A percentile compares a stretch with the other conserved stretches of the same genome.
Conservation (phyloP, 257 asterid genomes). For the Hygrophila difformis region DNA sequence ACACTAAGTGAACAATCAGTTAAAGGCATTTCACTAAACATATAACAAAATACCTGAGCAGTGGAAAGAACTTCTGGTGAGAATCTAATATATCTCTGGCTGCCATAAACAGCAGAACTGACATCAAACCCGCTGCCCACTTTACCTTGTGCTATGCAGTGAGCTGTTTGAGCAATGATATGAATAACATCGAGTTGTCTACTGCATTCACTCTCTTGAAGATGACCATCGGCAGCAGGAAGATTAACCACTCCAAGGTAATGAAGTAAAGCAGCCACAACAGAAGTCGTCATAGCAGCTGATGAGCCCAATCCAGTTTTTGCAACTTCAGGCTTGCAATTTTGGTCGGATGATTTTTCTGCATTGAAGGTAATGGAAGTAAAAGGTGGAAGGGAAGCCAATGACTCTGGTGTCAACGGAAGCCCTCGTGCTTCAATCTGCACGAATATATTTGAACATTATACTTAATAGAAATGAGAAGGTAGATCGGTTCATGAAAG, state of each 20-base stretch:
- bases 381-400: constrained; percentile 90
- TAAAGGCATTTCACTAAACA: not conserved
- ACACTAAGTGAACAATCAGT: not conserved
- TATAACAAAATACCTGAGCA: constrained; percentile 57
- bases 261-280: constrained; percentile 85
- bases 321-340: constrained; percentile 93
- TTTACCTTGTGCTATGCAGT: constrained; percentile 98
- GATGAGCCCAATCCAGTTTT: constrained; percentile 99
- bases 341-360: constrained; percentile 59
- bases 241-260: constrained; percentile 78
- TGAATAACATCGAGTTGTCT: constrained; percentile 66
- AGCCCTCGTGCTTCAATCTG: constrained; percentile 90
- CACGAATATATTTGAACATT: constrained; percentile 10
- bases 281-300: constrained; percentile 99
- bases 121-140: constrained; percentile 99
- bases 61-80: constrained; percentile 84
- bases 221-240: constrained; percentile 34
- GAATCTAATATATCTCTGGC: constrained; percentile 88
- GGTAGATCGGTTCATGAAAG: not conserved
- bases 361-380: constrained; percentile 73
- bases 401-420: constrained; percentile 78
- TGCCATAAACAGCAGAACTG: constrained; percentile 97
- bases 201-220: constrained; percentile 20
- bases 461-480: not conserved
- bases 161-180: constrained; percentile 92